These are phyloP conservation scores for Capsella rubella DNA, from an alignment of 441 rosid genomes.

Conservation along the genomic window DNA sequence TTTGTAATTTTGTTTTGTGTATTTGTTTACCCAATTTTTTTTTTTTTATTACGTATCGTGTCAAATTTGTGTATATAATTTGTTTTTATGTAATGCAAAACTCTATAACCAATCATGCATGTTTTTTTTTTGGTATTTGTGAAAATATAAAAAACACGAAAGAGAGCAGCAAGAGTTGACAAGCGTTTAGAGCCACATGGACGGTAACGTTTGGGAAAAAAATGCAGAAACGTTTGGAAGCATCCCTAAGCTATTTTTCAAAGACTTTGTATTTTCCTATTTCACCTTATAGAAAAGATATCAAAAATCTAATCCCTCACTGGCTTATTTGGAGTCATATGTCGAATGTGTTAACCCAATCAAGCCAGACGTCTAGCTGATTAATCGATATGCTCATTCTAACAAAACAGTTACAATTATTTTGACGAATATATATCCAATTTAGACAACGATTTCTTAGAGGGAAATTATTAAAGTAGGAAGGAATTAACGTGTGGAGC, in stretches of 20 bases:
- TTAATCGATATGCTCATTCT: background rate
- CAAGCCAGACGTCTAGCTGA: background rate
- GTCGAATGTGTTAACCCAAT: background rate
- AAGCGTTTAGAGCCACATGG: background rate
- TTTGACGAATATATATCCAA: background rate
- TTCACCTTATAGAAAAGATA: background rate
- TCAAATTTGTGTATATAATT: too few species aligned
- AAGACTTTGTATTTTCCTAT: background rate
- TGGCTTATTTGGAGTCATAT: background rate
- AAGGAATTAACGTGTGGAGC: constrained; percentile 11
- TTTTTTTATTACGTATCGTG: too few species aligned
- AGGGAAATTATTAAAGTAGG: background rate
- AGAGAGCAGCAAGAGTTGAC: background rate
- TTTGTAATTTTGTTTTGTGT: constrained; percentile 4
- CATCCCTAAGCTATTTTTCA: background rate
- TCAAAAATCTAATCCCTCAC: background rate
- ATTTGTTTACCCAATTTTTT: too few species aligned
- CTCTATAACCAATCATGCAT: too few species aligned
- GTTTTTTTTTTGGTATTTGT: too few species aligned
- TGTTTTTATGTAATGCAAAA: too few species aligned
- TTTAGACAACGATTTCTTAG: constrained; percentile 13
- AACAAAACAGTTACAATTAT: background rate
- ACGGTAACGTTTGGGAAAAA: background rate
- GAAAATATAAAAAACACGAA: too few species aligned
- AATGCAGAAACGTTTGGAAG: background rate